These are phyloP conservation scores for Aspergillus sp. DNA, from an alignment of 2,329 filamentous ascomycete species.

Conservation along the genomic window DNA sequence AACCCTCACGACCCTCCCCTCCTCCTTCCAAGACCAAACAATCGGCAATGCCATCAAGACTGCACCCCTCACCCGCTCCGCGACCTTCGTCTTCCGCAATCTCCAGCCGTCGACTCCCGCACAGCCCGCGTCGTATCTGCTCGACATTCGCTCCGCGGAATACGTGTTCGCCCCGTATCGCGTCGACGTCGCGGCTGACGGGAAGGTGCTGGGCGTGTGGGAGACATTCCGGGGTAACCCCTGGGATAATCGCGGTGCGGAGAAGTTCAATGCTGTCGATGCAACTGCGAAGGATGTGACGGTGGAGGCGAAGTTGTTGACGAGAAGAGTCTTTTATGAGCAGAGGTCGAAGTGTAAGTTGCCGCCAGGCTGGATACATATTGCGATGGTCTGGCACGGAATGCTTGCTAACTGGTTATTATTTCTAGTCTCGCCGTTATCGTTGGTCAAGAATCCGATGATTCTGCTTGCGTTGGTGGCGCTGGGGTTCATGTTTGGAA, in stretches of 20 bases:
- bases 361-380: neutral
- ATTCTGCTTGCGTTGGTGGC: conserved; percentile 83
- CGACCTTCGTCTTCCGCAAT: conserved; percentile 70
- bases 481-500: conserved; percentile 76
- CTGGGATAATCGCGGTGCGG: conserved; percentile 72
- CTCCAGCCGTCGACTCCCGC: conserved; percentile 40
- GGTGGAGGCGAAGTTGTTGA: conserved; percentile 58
- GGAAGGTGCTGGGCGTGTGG: conserved; percentile 58
- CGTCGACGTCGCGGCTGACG: conserved; percentile 54
- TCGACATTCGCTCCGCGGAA: conserved; percentile 69
- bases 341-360: conserved; percentile 68
- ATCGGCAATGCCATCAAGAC: conserved; percentile 47
- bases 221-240: conserved; percentile 85
- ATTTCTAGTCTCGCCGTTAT: conserved; percentile 63
- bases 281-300: conserved; percentile 30
- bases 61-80: conserved; percentile 60
- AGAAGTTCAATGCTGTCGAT: conserved; percentile 35
- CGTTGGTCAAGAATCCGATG: conserved; percentile 90
- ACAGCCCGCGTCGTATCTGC: conserved; percentile 59
- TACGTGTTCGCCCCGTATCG: conserved; percentile 72
- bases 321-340: conserved; percentile 67
- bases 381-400: neutral
- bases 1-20: conserved; percentile 42
- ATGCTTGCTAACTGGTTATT: conserved; percentile 2
- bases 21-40: conserved; percentile 13